Percentiles rank a stretch among this genome's conserved stretches.
These are phyloP conservation scores for Suillus variegatus DNA, from an alignment of 768 basidiomycete genomes.

Conservation along the genomic window DNA sequence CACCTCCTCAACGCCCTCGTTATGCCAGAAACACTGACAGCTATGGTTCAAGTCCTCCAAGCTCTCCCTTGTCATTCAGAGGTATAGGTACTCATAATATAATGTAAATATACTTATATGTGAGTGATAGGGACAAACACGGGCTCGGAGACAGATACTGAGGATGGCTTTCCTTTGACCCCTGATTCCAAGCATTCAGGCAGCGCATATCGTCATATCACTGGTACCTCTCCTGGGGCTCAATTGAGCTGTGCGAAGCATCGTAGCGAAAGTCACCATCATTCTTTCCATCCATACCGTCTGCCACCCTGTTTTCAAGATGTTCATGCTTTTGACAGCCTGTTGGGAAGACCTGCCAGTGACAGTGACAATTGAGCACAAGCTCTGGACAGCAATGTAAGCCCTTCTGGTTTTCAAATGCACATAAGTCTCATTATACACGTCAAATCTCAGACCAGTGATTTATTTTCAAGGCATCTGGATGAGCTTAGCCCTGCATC, in stretches of 20 bases:
- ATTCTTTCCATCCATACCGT: neutral
- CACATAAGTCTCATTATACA: neutral
- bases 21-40: too few relatives aligned
- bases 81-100: too few relatives aligned
- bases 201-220: too few relatives aligned
- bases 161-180: too few relatives aligned
- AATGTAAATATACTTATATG: too few relatives aligned
- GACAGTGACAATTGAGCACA: neutral
- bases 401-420: neutral
- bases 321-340: neutral
- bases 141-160: too few relatives aligned
- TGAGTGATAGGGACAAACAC: too few relatives aligned
- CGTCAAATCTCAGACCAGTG: neutral
- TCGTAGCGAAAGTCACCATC: neutral
- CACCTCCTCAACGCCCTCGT: too few relatives aligned
- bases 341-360: neutral
- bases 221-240: too few relatives aligned
- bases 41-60: too few relatives aligned
- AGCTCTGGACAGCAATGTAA: neutral
- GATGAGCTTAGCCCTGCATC: neutral
- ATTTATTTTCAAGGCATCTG: neutral
- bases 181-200: too few relatives aligned
- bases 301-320: neutral
- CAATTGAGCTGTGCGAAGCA: neutral
- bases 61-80: too few relatives aligned